phyloP scores from a whole-genome alignment of 352 stramenopile genomes.

The Globisporangium nunn region DNA sequence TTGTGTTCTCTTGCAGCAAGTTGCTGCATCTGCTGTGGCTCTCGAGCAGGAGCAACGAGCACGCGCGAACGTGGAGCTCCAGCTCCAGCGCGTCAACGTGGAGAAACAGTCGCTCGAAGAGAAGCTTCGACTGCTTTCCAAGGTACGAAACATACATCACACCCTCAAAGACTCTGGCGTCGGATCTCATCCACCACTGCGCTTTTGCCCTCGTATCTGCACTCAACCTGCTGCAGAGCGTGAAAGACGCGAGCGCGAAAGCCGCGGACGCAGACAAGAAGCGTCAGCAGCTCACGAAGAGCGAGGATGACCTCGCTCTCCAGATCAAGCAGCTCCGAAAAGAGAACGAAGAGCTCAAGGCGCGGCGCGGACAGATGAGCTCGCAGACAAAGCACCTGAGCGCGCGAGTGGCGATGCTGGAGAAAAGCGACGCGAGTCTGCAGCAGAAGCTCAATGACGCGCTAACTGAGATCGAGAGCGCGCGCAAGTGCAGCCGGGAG shows the following conservation, averaged over 20 bases:
- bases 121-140: constrained; percentile 24
- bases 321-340: constrained; percentile 38
- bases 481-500: constrained; percentile 43
- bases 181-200: no score
- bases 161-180: no score
- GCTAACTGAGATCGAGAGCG: constrained; percentile 32
- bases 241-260: constrained; percentile 32
- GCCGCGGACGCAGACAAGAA: constrained; percentile 36
- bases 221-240: constrained; percentile 16
- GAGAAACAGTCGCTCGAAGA: constrained; percentile 46
- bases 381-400: constrained; percentile 48
- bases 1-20: background rate
- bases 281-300: constrained; percentile 18
- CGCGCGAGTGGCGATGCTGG: constrained; percentile 25
- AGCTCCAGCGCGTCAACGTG: constrained; percentile 8
- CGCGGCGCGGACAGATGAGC: constrained; percentile 25
- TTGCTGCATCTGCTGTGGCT: background rate
- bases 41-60: constrained; percentile 12
- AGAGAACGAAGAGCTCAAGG: constrained; percentile 53
- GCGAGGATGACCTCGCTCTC: constrained; percentile 30
- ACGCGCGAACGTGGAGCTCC: constrained; percentile 13
- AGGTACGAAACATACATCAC: constrained; percentile 14
- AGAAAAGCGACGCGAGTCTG: constrained; percentile 20
- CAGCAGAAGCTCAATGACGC: constrained; percentile 37
- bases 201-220: background rate